phyloP scores from a whole-genome alignment of 345 rosid species.

The Eucalyptus microcorys region DNA sequence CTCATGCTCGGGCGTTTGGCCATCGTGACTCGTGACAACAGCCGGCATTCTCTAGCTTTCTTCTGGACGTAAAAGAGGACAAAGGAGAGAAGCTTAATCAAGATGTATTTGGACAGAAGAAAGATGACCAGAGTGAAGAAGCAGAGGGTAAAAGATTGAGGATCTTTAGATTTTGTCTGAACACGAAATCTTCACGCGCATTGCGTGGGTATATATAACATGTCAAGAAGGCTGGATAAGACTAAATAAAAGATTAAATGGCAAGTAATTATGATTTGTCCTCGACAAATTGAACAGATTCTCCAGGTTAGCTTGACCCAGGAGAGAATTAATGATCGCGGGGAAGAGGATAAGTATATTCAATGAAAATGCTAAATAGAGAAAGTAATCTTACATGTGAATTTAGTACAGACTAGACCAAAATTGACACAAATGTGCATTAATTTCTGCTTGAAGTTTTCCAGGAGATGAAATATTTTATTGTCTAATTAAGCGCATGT shows the following conservation, averaged over 20 bases:
- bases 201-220: background rate
- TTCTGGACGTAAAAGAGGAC: background rate
- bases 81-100: background rate
- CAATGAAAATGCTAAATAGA: background rate
- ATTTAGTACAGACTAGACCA: background rate
- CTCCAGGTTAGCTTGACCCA: background rate
- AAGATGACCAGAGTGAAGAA: background rate
- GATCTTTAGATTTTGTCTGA: background rate
- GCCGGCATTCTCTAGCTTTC: slow-evolving; percentile 9
- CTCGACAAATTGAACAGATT: background rate
- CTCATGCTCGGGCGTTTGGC: slow-evolving; percentile 15
- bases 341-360: background rate
- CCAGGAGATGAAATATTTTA: background rate
- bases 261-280: background rate
- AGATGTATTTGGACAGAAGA: background rate
- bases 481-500: background rate
- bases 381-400: background rate
- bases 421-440: background rate
- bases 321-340: background rate
- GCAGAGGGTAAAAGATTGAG: background rate
- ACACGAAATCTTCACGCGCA: background rate
- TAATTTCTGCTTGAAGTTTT: background rate
- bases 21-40: background rate
- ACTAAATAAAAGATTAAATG: background rate
- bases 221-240: background rate